A percentile compares a stretch with the other conserved stretches of the same genome.
phyloP scores from a whole-genome alignment of 805 yeast species.

The Scheffersomyces coipomensis region DNA sequence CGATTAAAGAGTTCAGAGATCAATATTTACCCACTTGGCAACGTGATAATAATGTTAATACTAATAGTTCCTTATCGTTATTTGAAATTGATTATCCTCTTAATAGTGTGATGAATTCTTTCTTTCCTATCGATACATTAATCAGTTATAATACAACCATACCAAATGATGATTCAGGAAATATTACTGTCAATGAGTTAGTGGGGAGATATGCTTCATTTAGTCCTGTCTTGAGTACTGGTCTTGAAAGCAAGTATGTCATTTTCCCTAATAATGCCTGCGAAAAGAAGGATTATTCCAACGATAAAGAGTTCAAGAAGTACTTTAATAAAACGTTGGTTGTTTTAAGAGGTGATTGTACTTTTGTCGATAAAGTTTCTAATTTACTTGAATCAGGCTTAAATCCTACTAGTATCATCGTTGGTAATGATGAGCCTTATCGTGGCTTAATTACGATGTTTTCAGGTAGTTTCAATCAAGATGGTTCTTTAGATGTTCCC shows the following conservation, averaged over 20 bases:
- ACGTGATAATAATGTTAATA: not conserved
- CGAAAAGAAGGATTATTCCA: constrained; percentile 9
- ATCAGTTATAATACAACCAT: constrained; percentile 27
- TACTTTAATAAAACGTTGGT: constrained; percentile 25
- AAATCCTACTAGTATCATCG: constrained; percentile 49
- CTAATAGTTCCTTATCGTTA: not conserved
- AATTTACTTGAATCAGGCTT: constrained; percentile 36
- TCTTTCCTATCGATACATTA: constrained; percentile 41
- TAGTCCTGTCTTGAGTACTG: constrained; percentile 30
- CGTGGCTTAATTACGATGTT: constrained; percentile 55
- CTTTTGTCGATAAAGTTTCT: constrained; percentile 51
- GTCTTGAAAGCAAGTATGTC: constrained; percentile 21
- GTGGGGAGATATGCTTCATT: constrained; percentile 42
- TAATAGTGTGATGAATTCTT: constrained; percentile 33
- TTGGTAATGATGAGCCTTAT: constrained; percentile 52
- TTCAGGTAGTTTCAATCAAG: constrained; percentile 43
- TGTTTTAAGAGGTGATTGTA: constrained; percentile 50
- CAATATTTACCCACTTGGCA: constrained; percentile 8
- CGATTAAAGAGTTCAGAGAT: constrained; percentile 19
- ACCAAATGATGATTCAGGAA: constrained; percentile 5
- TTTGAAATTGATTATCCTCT: constrained; percentile 27
- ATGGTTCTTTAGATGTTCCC: constrained; percentile 42
- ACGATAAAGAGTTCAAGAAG: constrained; percentile 8
- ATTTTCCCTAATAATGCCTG: constrained; percentile 32
- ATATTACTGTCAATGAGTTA: constrained; percentile 16